Conservation (phyloP, 164 flowering plant genomes). For the Nymphaea colorata region DNA sequence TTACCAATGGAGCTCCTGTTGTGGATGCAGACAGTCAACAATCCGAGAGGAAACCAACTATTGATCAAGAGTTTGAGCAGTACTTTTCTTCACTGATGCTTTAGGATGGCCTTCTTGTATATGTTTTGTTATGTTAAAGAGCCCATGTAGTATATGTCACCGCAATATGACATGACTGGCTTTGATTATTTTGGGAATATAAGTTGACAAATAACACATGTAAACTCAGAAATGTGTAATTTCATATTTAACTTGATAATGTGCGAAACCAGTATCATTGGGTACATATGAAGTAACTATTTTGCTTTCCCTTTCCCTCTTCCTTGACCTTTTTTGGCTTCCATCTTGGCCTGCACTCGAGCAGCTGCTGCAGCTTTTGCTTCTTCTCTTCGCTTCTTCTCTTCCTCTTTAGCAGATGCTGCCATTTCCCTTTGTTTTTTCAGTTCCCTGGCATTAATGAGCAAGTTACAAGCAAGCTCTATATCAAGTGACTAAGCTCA, state of each 20-base stretch:
- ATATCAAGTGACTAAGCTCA: too few species aligned
- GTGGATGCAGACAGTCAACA: constrained; percentile 35
- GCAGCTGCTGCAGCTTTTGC: constrained; percentile 98
- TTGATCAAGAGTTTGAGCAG: constrained; percentile 89
- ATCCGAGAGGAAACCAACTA: constrained; percentile 44
- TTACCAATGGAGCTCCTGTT: too few species aligned
- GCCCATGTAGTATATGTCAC: too few species aligned
- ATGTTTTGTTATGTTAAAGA: not conserved
- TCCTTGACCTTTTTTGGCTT: constrained; percentile 70
- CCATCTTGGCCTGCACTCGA: constrained; percentile 78
- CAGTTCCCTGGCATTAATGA: constrained; percentile 44
- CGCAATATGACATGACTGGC: too few species aligned
- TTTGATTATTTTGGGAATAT: too few species aligned
- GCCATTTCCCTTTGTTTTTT: constrained; percentile 85
- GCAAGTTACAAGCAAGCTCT: not conserved
- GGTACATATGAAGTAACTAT: constrained; percentile 9
- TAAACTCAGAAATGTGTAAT: too few species aligned
- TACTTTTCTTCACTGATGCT: constrained; percentile 72
- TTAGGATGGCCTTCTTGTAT: not conserved
- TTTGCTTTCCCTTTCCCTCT: constrained; percentile 82
- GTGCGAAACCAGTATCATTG: too few species aligned
- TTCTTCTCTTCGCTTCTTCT: constrained; percentile 85
- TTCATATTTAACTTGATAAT: too few species aligned
- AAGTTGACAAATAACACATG: too few species aligned
- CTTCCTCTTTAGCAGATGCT: constrained; percentile 83